These are phyloP conservation scores for Stellera chamaejasme DNA, from an alignment of 345 rosid species.

Conservation along the genomic window DNA sequence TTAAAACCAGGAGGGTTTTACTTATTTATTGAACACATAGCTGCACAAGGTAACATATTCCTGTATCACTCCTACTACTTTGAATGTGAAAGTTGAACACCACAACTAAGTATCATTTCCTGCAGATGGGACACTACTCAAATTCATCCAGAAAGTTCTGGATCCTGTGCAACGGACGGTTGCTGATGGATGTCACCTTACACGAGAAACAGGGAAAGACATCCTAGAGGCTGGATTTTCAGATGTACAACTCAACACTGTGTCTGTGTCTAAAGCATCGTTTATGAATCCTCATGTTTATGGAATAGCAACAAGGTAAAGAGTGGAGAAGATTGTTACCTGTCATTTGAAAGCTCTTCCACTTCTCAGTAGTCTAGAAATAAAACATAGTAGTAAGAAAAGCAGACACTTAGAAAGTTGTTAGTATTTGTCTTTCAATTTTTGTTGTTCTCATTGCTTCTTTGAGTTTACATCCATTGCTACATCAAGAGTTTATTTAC, in stretches of 20 bases:
- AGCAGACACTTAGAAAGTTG: too few species aligned
- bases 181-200: slow-evolving; percentile 73
- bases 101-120: background rate
- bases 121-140: slow-evolving; percentile 64
- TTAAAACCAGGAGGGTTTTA: slow-evolving; percentile 74
- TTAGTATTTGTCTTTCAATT: too few species aligned
- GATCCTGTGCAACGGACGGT: slow-evolving; percentile 68
- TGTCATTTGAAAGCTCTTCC: too few species aligned
- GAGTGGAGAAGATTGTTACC: too few species aligned
- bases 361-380: too few species aligned
- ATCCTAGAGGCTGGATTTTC: slow-evolving; percentile 61
- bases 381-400: too few species aligned
- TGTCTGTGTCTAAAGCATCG: slow-evolving; percentile 27
- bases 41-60: slow-evolving; percentile 51
- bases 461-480: too few species aligned
- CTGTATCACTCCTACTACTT: too few species aligned
- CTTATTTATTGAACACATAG: slow-evolving; percentile 81
- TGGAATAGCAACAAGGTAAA: slow-evolving; percentile 58
- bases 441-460: too few species aligned
- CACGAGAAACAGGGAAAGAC: slow-evolving; percentile 50
- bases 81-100: too few species aligned
- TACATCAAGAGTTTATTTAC: too few species aligned
- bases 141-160: slow-evolving; percentile 44
- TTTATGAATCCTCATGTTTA: slow-evolving; percentile 56
- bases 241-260: slow-evolving; percentile 30